Percentiles rank a stretch among this genome's conserved stretches.
These are phyloP conservation scores for Nicotiana tabacum DNA, from an alignment of 257 asterid genomes.

Conservation along the genomic window DNA sequence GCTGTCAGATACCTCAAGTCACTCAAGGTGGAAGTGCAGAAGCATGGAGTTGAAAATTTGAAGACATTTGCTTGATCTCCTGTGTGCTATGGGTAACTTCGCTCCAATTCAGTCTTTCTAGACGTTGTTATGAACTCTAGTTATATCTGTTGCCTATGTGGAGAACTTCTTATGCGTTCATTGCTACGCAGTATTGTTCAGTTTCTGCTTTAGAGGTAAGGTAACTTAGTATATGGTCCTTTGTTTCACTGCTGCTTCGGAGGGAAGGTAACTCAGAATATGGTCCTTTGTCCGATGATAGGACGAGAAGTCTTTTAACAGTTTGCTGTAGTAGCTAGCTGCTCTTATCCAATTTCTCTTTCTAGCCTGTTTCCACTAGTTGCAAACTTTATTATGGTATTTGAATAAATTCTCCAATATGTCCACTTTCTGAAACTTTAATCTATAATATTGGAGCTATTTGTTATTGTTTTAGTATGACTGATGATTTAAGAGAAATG, in stretches of 20 bases:
- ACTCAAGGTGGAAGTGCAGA: conserved; percentile 66
- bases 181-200: background rate
- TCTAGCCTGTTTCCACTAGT: background rate
- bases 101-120: background rate
- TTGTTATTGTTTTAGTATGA: background rate
- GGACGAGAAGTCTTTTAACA: background rate
- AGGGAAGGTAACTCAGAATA: background rate
- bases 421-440: background rate
- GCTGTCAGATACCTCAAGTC: conserved; percentile 77
- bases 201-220: background rate
- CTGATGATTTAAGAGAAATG: background rate
- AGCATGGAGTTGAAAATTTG: conserved; percentile 43
- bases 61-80: conserved; percentile 5
- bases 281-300: background rate
- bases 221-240: background rate
- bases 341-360: background rate
- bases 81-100: background rate
- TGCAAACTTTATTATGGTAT: background rate
- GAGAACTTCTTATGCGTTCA: background rate
- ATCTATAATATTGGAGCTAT: background rate
- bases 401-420: background rate
- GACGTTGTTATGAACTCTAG: background rate
- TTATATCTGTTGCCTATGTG: background rate
- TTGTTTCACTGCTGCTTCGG: background rate
- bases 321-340: background rate